phyloP scores from a whole-genome alignment of 169 alveolate genomes.

The Cryptosporidium viatorum region DNA sequence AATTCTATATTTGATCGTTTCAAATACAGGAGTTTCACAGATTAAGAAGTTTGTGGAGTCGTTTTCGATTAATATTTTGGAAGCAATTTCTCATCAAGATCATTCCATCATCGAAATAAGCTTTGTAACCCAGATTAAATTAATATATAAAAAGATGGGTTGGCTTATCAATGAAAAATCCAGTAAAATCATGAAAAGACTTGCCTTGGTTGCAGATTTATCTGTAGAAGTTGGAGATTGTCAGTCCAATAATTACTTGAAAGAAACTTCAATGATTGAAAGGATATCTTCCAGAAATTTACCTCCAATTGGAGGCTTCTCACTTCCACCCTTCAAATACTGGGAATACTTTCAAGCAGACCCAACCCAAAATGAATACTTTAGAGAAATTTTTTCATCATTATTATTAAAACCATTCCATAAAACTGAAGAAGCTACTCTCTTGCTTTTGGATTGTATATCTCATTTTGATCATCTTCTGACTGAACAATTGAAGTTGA shows the following conservation, averaged over 20 bases:
- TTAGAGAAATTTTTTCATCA: conserved; percentile 41
- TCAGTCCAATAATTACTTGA: neutral
- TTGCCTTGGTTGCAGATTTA: conserved; percentile 25
- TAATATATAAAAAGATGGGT: conserved; percentile 14
- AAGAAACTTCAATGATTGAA: conserved; percentile 25
- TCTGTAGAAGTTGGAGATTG: neutral
- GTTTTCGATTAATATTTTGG: conserved; percentile 18
- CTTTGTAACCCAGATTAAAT: conserved; percentile 11
- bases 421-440: conserved; percentile 29
- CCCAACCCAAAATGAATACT: conserved; percentile 32
- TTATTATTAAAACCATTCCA: conserved; percentile 26
- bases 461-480: conserved; percentile 45
- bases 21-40: conserved; percentile 17
- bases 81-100: neutral
- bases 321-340: conserved; percentile 39
- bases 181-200: conserved; percentile 17
- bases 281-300: conserved; percentile 3
- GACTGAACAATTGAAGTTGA: conserved; percentile 6
- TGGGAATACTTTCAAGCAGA: conserved; percentile 57
- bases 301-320: conserved; percentile 23
- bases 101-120: neutral
- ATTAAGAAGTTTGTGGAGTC: conserved; percentile 47
- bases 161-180: conserved; percentile 27
- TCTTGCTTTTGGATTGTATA: conserved; percentile 28
- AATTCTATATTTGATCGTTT: conserved; percentile 11